Evolutionary conservation across 495 filamentous ascomycete genomes (phyloP), one percentile per base, ranked within the genome.

Genomic region (Staphylotrichum tortipilum): DNA sequence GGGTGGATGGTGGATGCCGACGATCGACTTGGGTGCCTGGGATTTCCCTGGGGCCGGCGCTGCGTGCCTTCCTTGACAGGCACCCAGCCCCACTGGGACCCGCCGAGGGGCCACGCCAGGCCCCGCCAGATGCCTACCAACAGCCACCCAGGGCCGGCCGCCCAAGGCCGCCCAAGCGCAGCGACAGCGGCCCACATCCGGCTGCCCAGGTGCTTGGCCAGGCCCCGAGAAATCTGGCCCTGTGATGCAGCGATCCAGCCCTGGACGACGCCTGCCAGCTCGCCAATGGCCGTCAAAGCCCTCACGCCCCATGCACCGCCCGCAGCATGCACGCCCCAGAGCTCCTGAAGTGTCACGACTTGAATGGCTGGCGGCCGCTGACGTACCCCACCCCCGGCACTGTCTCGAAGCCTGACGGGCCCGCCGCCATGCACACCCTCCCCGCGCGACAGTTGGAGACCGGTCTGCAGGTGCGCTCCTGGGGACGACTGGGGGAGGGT

Each of bases 341-440:
- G 52, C 57, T 48, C 56, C 49, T 62, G 55, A 59, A 63, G 60
- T 63, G 60, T 60, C 62, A 61, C 24, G 34, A 44, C 38, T 61
- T 65, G 62, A 65, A 50, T 65, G 62, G 62, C 49, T 59, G 55
- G 38, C 41, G 50, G 34, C 37, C 28, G 46, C 37, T 53, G 45
- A 47, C 47, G 44, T 38, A 38, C 59, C 57, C 61, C 59, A 57
- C 60, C 46, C 39, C 17, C 46, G 37, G 45, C 35, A 14, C 49
- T 45, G 59, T 60, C 52, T 60, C 49, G 60, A 50, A 61, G 52
- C 59, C 59, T 56, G 56, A 56, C 50, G 47, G 44, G 50, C 41
- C 29, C 47, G 28, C 44, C 37, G 49, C 44, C 50, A 37, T 49
- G 26, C 47, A 49, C 45, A 26, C 44, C 41, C 50, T 18, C 37